phyloP scores from a whole-genome alignment of 805 yeast species.

The Candida parachauliodes region DNA sequence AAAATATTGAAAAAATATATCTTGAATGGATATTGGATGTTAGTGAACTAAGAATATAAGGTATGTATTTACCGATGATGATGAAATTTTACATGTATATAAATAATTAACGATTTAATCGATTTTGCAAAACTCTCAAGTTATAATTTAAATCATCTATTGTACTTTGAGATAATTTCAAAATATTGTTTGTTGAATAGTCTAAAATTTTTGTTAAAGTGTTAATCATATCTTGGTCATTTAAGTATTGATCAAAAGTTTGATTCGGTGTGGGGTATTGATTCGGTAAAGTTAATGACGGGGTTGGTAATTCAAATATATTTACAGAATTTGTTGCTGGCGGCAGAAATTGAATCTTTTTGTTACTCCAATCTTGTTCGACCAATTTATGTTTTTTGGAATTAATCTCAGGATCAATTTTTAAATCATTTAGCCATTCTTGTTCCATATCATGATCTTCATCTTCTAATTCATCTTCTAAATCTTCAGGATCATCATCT shows the following conservation, averaged over 20 bases:
- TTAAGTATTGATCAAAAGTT: conserved; percentile 1
- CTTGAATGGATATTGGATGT: conserved; percentile 3
- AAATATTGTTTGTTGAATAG: conserved; percentile 14
- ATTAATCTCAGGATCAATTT: not conserved
- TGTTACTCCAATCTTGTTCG: not conserved
- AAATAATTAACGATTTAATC: not conserved
- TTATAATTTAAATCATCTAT: conserved; percentile 25
- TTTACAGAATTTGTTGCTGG: not conserved
- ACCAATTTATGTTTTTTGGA: conserved; percentile 3
- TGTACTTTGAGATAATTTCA: conserved; percentile 18
- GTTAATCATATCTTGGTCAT: conserved; percentile 12
- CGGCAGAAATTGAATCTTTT: not conserved
- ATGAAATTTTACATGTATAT: not conserved
- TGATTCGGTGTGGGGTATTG: conserved; percentile 3
- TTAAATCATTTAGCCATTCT: conserved; percentile 7
- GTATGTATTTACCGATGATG: not conserved
- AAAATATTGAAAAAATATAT: too few species aligned
- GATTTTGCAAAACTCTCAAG: conserved; percentile 15
- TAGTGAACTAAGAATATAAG: not conserved
- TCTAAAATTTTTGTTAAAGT: conserved; percentile 17
- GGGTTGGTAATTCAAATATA: not conserved
- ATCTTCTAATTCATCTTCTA: not conserved
- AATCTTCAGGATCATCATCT: conserved; percentile 1
- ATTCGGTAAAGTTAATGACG: not conserved
- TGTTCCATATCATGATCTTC: not conserved